Evolutionary conservation across 495 filamentous ascomycete species (phyloP), one percentile per base, ranked within the genome.

Genomic region (Aspergillus ellipticus): DNA sequence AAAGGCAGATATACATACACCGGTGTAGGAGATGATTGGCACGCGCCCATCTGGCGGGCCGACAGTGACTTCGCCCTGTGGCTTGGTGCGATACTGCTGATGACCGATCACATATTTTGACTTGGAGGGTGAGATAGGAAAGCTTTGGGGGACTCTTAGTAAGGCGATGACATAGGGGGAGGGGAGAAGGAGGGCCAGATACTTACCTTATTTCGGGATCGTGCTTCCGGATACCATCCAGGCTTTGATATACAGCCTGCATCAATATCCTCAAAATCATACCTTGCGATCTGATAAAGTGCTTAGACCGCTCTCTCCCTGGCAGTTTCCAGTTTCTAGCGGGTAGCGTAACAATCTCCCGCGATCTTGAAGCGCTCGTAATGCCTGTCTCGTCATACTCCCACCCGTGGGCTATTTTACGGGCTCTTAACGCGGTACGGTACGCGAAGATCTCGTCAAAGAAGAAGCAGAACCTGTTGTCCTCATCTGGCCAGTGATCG

Each of bases 21-120:
- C 53, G 8, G 53, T 43, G 22, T 16, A 55, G 26, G 53, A 55
- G 2, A 55, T 3, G 9, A 55, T 55, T 0, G 53, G 53, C 13
- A 55, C 19, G 16, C 2, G 15, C 10, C 13, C n/a, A 15, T 42
- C 33, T 20, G 5, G 29, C 1, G 19, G 31, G 5, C 22, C 17
- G 9, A 49, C 31, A 10, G 33, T 41, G 35, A 20, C 43, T 5
- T 10, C 33, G 8, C 53, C 53, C 21, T 49, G 31, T 29, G 53
- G 11, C 31, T 15, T 42, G 6, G 19, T 20, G 2, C 6, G 20
- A 42, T 26, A 55, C 21, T 6, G n/a, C 0, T 39, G 29, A 17
- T 33, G 33, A 20, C 53, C 53, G 15, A 55, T 49, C 11, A 55
- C 19, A 39, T 55, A 55, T 6, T 26, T 54, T 2, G 46, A 13